Evolutionary conservation across 441 rosid species (phyloP), one percentile per base, ranked within the genome.

Genomic region (Erodium moschatum): DNA sequence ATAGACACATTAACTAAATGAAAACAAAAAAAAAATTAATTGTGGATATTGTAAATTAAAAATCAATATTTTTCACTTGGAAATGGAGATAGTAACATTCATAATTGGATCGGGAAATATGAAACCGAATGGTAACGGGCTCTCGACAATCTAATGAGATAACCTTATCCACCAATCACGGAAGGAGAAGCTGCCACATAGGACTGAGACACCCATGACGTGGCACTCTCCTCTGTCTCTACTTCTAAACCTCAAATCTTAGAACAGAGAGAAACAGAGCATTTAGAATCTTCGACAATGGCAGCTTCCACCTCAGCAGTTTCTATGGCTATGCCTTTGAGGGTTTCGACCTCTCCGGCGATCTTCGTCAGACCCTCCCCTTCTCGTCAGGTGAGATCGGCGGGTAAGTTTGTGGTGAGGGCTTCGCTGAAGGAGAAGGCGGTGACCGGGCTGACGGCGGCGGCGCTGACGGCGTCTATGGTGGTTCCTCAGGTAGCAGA

Each of bases 391-490:
- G 27, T 24, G 27, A 24, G 2, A 24, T 24, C 27, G 27, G 27
- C 0, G 27, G 27, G 27, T 0, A 76, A 72, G 74, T 74, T 87
- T 35, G 77, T 85, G 76, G 88, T 88, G 20, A 78, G 74, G 68
- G 95, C 93, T 58, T 87, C 90, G 40, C 38, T 89, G 48, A 89
- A 86, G 82, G 89, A 89, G 77, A 89, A 87, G 82, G 80, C 78
- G 5, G 75, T 72, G 52, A 48, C 72, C 8, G 82, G 85, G 16
- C 66, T 82, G 24, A 76, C 81, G 15, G 83, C 82, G 4, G 85
- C 76, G 9, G 81, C 75, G 27, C 40, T 80, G 67, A 70, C 83
- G 66, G 79, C 78, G 24, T 76, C 81, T 6, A 74, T 76, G 81
- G 72, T 76, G 66, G 63, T 76, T 42, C 82, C 82, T 11, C 72